A percentile compares a stretch with the other conserved stretches of the same genome.
Evolutionary conservation across 805 yeast genomes (phyloP).

Genomic region (Candida adriatica): DNA sequence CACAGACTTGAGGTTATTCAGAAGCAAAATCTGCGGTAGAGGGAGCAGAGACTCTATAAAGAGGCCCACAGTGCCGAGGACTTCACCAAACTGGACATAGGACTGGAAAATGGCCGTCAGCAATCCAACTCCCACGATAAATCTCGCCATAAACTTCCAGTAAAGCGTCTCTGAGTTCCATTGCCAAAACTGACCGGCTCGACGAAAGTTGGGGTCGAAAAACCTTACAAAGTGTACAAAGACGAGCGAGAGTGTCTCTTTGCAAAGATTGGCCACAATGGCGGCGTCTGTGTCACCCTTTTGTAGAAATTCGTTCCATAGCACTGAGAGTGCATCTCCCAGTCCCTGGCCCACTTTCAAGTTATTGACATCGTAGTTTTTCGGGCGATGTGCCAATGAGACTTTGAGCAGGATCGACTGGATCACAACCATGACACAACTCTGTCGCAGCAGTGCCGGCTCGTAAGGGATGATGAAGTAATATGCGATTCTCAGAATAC

Average conservation of each 20-base stretch:
- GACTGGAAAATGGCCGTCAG: slow-evolving; percentile 35
- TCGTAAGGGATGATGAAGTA: slow-evolving; percentile 80
- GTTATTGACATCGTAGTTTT: slow-evolving; percentile 32
- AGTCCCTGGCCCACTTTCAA: slow-evolving; percentile 23
- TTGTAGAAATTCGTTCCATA: slow-evolving; percentile 3
- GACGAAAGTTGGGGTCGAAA: slow-evolving; percentile 61
- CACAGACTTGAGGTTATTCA: slow-evolving; percentile 58
- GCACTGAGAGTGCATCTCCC: slow-evolving; percentile 1
- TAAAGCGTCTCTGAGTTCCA: slow-evolving; percentile 58
- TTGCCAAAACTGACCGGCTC: slow-evolving; percentile 78
- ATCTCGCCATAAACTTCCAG: slow-evolving; percentile 52
- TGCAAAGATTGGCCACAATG: slow-evolving; percentile 4
- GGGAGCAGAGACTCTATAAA: slow-evolving; percentile 70
- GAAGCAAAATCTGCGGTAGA: slow-evolving; percentile 68
- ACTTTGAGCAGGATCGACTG: slow-evolving; percentile 60
- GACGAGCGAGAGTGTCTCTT: slow-evolving; percentile 14
- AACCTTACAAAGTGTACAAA: slow-evolving; percentile 41
- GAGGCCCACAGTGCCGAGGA: slow-evolving; percentile 57
- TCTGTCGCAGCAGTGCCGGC: slow-evolving; percentile 68
- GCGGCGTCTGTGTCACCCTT: slow-evolving; percentile 6
- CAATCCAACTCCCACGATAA: slow-evolving; percentile 10
- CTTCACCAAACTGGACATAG: slow-evolving; percentile 34
- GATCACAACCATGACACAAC: slow-evolving; percentile 77
- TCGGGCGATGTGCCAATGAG: slow-evolving; percentile 53
- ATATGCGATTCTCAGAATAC: slow-evolving; percentile 66